Base-by-base conservation (phyloP, 1,139 yeast genomes). In the Kodamaea derodonti region DNA sequence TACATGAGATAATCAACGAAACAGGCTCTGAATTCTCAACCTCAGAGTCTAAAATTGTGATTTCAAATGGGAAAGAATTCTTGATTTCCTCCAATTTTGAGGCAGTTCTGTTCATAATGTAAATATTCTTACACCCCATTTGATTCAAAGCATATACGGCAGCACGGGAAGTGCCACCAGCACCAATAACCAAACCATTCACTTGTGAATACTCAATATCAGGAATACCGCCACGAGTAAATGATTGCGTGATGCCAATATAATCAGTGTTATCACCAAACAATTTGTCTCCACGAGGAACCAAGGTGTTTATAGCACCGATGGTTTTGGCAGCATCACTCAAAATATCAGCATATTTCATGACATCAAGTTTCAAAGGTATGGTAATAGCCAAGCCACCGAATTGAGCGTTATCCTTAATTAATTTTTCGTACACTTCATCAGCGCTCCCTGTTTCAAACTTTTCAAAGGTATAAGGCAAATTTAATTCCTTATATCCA, bases 121-220 rank as follows among this genome's bases (percentile, higher is more conserved):
- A 88, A 41, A 92, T 84, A 46, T 71, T 77, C 27, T 67, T 51
- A 55, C 95, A 87, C 2, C 97, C 97, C 66, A 92, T 65, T 43
- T 76, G 58, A 51, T 80, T 77, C 49, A 92, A 71, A 1, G 98
- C 97, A 57, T 75, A 90, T 16, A 86, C 78, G 1, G 97, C 98
- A 27, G 98, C 97, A 52, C 97, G 76, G 0, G 96, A 82, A 24
- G 99, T 90, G 32, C 99, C 99, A 29, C 99, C 99, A 20, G 95
- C 96, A 32, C 99, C 99, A 46, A 92, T 69, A 34, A 92, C 83
- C 41, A 92, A 66, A 28, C 88, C 94, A 38, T 71, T 67, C 14
- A 69, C 58, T 5, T 55, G 46, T 12, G 54, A 41, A 32, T 56
- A 48, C 13, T 53, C 55, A 37, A 62, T 45, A 29, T 63, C 61